Evolutionary conservation across 2,329 filamentous ascomycete species (phyloP), one percentile per base, ranked within the genome.

Genomic region (Aureobasidium sp.): DNA sequence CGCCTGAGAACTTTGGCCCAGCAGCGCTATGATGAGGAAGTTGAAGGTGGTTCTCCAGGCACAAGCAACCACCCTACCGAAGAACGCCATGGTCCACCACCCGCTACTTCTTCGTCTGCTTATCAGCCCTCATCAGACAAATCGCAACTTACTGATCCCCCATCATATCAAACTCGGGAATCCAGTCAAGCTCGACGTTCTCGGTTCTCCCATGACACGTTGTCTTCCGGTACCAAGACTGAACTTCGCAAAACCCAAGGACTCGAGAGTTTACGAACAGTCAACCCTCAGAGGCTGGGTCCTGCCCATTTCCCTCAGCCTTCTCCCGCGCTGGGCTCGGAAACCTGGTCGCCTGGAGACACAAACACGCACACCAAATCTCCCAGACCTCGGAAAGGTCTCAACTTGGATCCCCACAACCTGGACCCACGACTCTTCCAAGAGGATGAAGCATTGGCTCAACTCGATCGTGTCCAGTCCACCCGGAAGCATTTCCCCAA

Each of bases 271-370:
- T 12, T 6, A 15, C n/a, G 12, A 36, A 17, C 31, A 6, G 20
- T 15, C 14, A 20, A 52, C 14, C 11, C 34, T 39, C 34, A 52
- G 22, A 20, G 5, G 20, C 27, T 57, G 6, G 37, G 39, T 11
- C 53, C 53, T n/a, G 53, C 39, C 15, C 53, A 57, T 17, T 56
- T 44, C 27, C 52, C 27, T 14, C 37, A 56, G n/a, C 39, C 52
- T 31, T 56, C 52, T 31, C 39, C 39, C 20, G n/a, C 25, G 12
- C n/a, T 56, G 25, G 52, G 39, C 25, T 25, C 52, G 11, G 52
- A 56, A 12, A 12, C n/a, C 15, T 44, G 52, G 52, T 27, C 39
- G 9, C 14, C 39, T 11, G n/a, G 9, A 17, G 8, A 27, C 15
- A 20, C 22, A 20, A 53, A 20, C 22, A 12, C 34, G 11, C 25